Base-by-base conservation (phyloP, 2,329 filamentous ascomycete species). In the Fusarium equiseti region DNA sequence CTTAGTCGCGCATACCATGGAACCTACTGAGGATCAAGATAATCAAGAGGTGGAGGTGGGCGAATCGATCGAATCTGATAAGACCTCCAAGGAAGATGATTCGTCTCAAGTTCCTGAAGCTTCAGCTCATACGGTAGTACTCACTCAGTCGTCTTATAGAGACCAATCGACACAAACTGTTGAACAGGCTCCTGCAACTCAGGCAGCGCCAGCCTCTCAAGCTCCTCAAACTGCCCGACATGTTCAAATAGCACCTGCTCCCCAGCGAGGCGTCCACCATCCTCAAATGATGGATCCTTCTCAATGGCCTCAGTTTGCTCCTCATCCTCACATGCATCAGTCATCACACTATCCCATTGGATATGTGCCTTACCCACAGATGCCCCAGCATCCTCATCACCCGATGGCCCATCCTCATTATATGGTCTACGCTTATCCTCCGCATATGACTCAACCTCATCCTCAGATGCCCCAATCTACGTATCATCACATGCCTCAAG, bases 321-420 rank as follows among this genome's bases (percentile, higher is more conserved):
- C 29, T 26, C 29, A 49, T 24, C 35, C 58, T 58, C 60, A 50
- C 6, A 54, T 62, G 20, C 18, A 20, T n/a, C 59, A 61, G 24
- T 16, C 27, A 18, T 10, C 22, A n/a, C 46, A 45, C 29, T 8
- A 50, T 32, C 29, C 13, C 6, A 50, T 50, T 3, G 46, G 46
- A n/a, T 50, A 49, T 15, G n/a, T 16, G 15, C 55, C n/a, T 7
- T 26, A 62, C 16, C 54, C 22, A 13, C 24, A 29, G 20, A 51
- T 60, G 22, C 56, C 35, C 9, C 55, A 44, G 2, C 32, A 38
- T 29, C 55, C 43, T 13, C 29, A 32, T 6, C 27, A 52, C 13
- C 32, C 9, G 32, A 35, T 35, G 32, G 32, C 16, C 1, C 24
- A 43, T 24, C 51, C 24, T 27, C 49, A 24, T 1, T 18, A 52